Evolutionary conservation across 2,329 filamentous ascomycete genomes (phyloP).

Genomic region (Talaromyces funiculosus): DNA sequence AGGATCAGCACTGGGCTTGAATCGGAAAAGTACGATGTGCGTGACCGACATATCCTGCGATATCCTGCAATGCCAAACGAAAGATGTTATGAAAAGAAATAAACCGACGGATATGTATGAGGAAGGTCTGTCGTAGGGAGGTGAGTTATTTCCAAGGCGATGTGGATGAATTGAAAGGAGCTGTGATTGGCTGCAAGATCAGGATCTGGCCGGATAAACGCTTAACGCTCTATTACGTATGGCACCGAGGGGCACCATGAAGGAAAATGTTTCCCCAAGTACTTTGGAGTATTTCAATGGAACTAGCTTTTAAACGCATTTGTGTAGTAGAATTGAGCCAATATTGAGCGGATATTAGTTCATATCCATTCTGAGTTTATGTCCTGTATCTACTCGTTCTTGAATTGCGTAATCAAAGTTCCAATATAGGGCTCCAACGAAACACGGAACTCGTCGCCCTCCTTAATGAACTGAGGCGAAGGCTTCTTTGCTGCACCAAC

Average conservation of each 20-base stretch:
- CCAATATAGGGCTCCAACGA: slow-evolving; percentile 47
- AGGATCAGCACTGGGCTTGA: slow-evolving; percentile 49
- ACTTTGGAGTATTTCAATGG: background rate
- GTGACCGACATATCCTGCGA: slow-evolving; percentile 51
- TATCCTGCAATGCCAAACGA: background rate
- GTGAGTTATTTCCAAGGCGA: background rate
- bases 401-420: slow-evolving; percentile 44
- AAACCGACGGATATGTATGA: background rate
- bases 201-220: background rate
- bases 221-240: background rate
- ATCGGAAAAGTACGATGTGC: slow-evolving; percentile 65
- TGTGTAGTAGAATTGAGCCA: background rate
- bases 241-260: background rate
- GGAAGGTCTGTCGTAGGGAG: background rate
- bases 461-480: slow-evolving; percentile 40
- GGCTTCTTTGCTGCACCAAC: slow-evolving; percentile 36
- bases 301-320: background rate
- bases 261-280: background rate
- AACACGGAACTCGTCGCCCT: slow-evolving; percentile 45
- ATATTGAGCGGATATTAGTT: background rate
- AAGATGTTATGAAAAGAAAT: background rate
- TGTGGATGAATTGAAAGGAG: too few species aligned
- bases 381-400: slow-evolving; percentile 19
- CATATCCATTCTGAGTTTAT: background rate
- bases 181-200: background rate